phyloP scores from a whole-genome alignment of 768 basidiomycete species.

The Phylloporus arenicola region DNA sequence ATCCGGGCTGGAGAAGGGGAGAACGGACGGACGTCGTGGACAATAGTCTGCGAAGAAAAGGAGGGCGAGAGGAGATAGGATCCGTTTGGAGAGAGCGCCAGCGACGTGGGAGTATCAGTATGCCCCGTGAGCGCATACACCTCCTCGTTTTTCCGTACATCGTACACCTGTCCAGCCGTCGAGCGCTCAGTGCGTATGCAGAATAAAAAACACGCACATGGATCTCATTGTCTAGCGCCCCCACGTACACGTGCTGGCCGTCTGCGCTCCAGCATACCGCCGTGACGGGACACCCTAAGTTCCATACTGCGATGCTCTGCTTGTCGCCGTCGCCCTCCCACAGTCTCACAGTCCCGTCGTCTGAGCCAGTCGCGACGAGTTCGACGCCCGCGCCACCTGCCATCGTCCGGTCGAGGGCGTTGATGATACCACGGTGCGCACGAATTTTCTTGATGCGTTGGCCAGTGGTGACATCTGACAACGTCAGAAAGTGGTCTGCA shows the following conservation, averaged over 20 bases:
- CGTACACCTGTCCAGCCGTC: constrained; percentile 61
- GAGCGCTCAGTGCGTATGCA: not conserved
- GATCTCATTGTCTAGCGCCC: constrained; percentile 92
- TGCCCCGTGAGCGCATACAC: constrained; percentile 81
- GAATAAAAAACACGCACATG: constrained; percentile 54
- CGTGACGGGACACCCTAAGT: constrained; percentile 87
- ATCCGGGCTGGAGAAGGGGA: constrained; percentile 77
- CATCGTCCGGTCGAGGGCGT: constrained; percentile 80
- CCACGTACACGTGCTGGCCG: constrained; percentile 84
- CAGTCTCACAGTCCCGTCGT: constrained; percentile 86
- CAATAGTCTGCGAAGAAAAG: constrained; percentile 81
- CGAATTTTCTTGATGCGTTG: constrained; percentile 75
- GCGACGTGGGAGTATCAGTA: constrained; percentile 87
- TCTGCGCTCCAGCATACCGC: constrained; percentile 90
- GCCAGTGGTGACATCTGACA: constrained; percentile 80
- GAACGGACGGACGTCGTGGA: constrained; percentile 94
- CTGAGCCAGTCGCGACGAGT: constrained; percentile 80
- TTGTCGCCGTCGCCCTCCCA: constrained; percentile 85
- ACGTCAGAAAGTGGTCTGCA: constrained; percentile 79
- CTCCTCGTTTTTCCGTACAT: constrained; percentile 79
- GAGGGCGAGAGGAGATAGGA: constrained; percentile 86
- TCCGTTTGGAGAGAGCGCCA: constrained; percentile 87
- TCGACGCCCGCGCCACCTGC: constrained; percentile 81
- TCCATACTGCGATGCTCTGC: constrained; percentile 71
- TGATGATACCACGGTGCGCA: constrained; percentile 89